phyloP scores from a whole-genome alignment of 177 flowering plant species.

The Vitis hybrid region DNA sequence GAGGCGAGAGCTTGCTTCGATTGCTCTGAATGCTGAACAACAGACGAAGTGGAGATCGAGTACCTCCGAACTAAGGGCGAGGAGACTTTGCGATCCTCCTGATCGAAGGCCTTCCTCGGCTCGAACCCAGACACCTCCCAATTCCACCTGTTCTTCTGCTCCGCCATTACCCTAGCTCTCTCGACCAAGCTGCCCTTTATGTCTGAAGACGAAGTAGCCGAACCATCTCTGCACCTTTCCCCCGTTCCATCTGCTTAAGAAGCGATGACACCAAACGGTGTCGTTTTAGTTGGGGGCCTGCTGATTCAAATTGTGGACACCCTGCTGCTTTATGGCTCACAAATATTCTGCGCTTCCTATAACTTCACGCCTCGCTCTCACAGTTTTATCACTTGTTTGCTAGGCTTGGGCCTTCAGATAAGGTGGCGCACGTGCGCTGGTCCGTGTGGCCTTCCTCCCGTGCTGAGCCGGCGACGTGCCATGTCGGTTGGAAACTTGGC shows the following conservation, averaged over 20 bases:
- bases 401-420: background rate
- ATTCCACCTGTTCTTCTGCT: conserved; percentile 76
- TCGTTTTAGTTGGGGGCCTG: background rate
- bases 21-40: conserved; percentile 38
- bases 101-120: conserved; percentile 52
- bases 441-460: background rate
- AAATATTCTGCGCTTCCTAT: conserved; percentile 16
- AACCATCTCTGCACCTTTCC: background rate
- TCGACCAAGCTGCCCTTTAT: background rate
- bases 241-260: no score
- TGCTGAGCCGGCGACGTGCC: no score
- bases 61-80: conserved; percentile 56
- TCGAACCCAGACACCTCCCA: conserved; percentile 96
- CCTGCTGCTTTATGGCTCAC: conserved; percentile 12
- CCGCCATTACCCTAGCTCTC: conserved; percentile 41
- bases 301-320: conserved; percentile 3
- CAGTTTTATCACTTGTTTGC: background rate
- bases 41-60: conserved; percentile 58
- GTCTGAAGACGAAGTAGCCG: background rate
- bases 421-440: conserved; percentile 8
- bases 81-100: conserved; percentile 31
- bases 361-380: conserved; percentile 22
- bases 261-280: background rate
- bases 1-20: conserved; percentile 39
- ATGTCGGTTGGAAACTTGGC: no score